Evolutionary conservation across 805 yeast genomes (phyloP), one percentile per base, ranked within the genome.

Genomic region (Yarrowia sp.): DNA sequence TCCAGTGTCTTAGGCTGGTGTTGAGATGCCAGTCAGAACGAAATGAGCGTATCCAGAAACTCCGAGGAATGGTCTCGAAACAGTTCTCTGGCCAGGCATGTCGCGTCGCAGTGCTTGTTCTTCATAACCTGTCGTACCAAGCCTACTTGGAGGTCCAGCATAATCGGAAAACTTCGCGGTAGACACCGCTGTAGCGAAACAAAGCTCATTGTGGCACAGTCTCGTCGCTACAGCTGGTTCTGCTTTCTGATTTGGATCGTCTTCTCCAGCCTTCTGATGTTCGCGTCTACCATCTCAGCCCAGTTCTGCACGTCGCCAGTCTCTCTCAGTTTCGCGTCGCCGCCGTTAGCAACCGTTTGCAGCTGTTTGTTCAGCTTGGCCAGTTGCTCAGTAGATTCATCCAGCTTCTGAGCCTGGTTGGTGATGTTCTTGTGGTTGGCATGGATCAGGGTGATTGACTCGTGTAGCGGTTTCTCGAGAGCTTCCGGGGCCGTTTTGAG

Each of bases 211-310:
- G n/a, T n/a, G n/a, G n/a, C n/a, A n/a, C 24, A 6, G 24, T 14
- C 13, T 35, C 5, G 8, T 36, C 41, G 14, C 24, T 19, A 36
- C 10, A 42, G 19, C 33, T 42, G 32, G 12, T 51, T 51, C 18
- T 49, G 24, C n/a, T 16, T 36, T 9, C 80, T 70, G 18, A 77
- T 66, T 56, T 71, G 69, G 56, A 80, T 66, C 0, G 90, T 80
- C 41, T 76, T 73, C 69, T 90, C 97, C 44, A 90, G 71, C 1
- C 88, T 83, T 49, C 96, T 73, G 18, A 91, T 73, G 56, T 85
- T 84, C 65, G 86, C 87, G 71, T 90, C 96, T 2, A 88, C 68
- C 14, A 80, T 64, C 69, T 90, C 97, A 0, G 90, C 84, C 66
- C 83, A 77, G 42, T 77, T 76, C 67, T 84, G 88, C 2, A 82